Base-by-base conservation (phyloP, 2,329 filamentous ascomycete species). In the Pseudopithomyces maydicus region DNA sequence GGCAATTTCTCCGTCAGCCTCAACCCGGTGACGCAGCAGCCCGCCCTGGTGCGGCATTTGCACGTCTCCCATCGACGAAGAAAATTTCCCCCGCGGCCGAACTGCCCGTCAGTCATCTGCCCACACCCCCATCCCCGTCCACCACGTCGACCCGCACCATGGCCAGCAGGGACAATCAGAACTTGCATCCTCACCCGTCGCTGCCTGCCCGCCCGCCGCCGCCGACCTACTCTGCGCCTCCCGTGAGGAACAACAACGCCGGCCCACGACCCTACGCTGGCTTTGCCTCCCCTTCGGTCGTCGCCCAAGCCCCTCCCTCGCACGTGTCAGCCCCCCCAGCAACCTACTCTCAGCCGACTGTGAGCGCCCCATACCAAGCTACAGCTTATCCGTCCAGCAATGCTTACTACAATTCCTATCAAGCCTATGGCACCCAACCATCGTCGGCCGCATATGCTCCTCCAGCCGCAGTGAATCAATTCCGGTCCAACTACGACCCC, bases 151-250 rank as follows among this genome's bases (percentile, higher is more conserved):
- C 36, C 22, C 49, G 55, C 56, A 56, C 46, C 41, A 71, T 70
- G 58, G 61, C 59, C 39, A 61, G 51, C 58, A 61, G 49, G 41
- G 60, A 64, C 44, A 52, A 56, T 20, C 39, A 54, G 14, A 64
- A 67, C 33, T 59, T 74, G 67, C 76, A 71, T 68, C 75, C 78
- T 39, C 79, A 68, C 79, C 84, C 74, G 71, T 91, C 89, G 66
- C 88, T 96, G 38, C 91, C 91, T 64, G 87, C 91, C 61, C 88
- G 90, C 67, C 91, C 91, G 59, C 90, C 91, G 41, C 85, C 87
- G 51, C 81, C 87, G 23, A 71, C 79, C 52, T 76, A 75, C 60
- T 76, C 78, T 66, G 91, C 91, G 59, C 90, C 90, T 43, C 85
- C 87, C 51, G 81, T 85, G 26, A 74, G 79, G 35, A 70, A 74